Evolutionary conservation across 768 basidiomycete species (phyloP).

Genomic region (Leccinum boreale): DNA sequence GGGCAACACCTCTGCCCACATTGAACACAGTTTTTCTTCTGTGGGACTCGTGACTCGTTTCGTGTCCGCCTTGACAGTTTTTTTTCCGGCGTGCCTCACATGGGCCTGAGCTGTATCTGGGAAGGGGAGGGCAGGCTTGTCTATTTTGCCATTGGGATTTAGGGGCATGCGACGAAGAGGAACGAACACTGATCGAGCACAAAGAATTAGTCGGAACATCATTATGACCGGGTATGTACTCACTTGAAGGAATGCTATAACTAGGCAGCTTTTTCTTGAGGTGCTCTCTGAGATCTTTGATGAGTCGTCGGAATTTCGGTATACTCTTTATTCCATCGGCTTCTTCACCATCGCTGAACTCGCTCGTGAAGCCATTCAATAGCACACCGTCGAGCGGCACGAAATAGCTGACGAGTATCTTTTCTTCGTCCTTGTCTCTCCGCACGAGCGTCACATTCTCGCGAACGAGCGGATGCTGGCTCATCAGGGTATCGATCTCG

Average conservation of each 20-base stretch:
- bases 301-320: constrained; percentile 78
- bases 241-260: constrained; percentile 90
- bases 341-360: constrained; percentile 47
- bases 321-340: constrained; percentile 71
- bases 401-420: constrained; percentile 96
- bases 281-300: constrained; percentile 92
- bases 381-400: constrained; percentile 76
- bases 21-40: constrained; percentile 74
- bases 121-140: constrained; percentile 97
- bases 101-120: constrained; percentile 82
- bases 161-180: constrained; percentile 94
- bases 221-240: constrained; percentile 30
- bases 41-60: constrained; percentile 55
- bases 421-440: constrained; percentile 98
- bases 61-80: constrained; percentile 26
- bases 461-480: constrained; percentile 88
- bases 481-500: constrained; percentile 95
- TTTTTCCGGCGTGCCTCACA: constrained; percentile 41
- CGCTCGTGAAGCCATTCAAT: constrained; percentile 69
- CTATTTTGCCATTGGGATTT: constrained; percentile 98
- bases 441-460: constrained; percentile 98
- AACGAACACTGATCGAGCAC: constrained; percentile 68
- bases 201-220: constrained; percentile 2
- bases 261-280: constrained; percentile 95
- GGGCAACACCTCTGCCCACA: constrained; percentile 84